A percentile compares a stretch with the other conserved stretches of the same genome.
Evolutionary conservation across 176 grass and related monocot species (phyloP).

Genomic region (Miscanthus lutarioriparius): DNA sequence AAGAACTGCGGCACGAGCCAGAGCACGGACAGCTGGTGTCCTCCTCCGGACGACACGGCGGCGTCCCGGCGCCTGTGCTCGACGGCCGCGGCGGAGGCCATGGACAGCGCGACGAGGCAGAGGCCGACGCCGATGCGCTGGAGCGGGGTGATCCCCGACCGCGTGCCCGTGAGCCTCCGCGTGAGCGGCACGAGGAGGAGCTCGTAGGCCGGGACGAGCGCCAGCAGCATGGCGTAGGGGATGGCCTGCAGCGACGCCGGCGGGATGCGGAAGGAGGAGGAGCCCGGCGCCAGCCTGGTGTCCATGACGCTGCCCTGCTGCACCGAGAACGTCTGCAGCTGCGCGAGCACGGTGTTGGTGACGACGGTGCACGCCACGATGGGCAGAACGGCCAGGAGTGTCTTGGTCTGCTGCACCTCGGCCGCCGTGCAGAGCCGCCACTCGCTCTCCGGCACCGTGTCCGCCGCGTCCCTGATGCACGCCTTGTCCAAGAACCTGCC

Average conservation of each 20-base stretch:
- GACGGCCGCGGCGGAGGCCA: slow-evolving; percentile 49
- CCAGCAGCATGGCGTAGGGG: slow-evolving; percentile 54
- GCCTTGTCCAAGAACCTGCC: slow-evolving; percentile 68
- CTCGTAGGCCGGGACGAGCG: slow-evolving; percentile 54
- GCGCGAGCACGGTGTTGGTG: slow-evolving; percentile 65
- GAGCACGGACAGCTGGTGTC: slow-evolving; percentile 22
- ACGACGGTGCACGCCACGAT: slow-evolving; percentile 66
- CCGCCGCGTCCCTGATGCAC: slow-evolving; percentile 34
- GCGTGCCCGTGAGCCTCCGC: slow-evolving; percentile 32
- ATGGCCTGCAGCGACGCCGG: slow-evolving; percentile 56
- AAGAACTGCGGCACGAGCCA: slow-evolving; percentile 71
- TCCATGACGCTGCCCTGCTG: slow-evolving; percentile 57
- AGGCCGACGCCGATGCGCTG: slow-evolving; percentile 62
- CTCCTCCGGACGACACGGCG: background rate
- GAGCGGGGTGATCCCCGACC: slow-evolving; percentile 43
- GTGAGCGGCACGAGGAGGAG: slow-evolving; percentile 36
- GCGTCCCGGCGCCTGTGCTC: slow-evolving; percentile 30
- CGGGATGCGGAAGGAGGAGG: slow-evolving; percentile 42
- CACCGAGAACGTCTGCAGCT: slow-evolving; percentile 67
- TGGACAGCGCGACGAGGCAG: slow-evolving; percentile 55
- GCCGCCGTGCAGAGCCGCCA: slow-evolving; percentile 50
- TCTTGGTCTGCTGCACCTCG: slow-evolving; percentile 55
- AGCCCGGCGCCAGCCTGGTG: background rate
- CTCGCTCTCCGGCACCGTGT: slow-evolving; percentile 33
- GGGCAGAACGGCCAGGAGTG: slow-evolving; percentile 47